These are phyloP conservation scores for Colletotrichum musicola DNA, from an alignment of 2,329 filamentous ascomycete species.

Conservation along the genomic window DNA sequence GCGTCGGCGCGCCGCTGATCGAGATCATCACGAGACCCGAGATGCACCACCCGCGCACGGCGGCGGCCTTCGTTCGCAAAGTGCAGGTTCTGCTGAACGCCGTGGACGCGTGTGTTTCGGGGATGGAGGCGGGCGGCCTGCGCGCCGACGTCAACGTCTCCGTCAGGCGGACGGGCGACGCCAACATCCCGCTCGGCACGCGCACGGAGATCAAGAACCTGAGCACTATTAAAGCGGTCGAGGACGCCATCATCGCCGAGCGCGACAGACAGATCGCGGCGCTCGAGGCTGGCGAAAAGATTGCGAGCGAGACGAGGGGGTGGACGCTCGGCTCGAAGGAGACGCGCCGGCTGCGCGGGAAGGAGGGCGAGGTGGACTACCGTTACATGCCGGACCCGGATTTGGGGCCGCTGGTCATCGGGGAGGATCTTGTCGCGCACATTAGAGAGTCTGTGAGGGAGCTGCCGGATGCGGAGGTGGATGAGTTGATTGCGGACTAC, in stretches of 20 bases:
- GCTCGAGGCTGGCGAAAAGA: conserved; percentile 78
- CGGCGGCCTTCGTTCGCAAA: conserved; percentile 89
- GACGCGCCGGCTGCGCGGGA: conserved; percentile 85
- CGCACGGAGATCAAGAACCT: conserved; percentile 98
- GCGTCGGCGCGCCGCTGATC: conserved; percentile 89
- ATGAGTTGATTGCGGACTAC: conserved; percentile 72
- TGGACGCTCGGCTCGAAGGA: conserved; percentile 89
- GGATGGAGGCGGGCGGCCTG: conserved; percentile 93
- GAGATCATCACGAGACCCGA: conserved; percentile 95
- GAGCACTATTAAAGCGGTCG: conserved; percentile 93
- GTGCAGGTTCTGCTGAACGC: conserved; percentile 83
- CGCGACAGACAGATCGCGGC: conserved; percentile 87
- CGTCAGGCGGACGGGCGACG: conserved; percentile 71
- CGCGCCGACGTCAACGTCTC: conserved; percentile 97
- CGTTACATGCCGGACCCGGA: conserved; percentile 99
- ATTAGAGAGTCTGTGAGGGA: conserved; percentile 74
- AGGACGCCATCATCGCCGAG: conserved; percentile 94
- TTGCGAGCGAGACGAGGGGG: conserved; percentile 90
- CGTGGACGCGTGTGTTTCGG: conserved; percentile 87
- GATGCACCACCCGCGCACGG: conserved; percentile 87
- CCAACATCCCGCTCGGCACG: conserved; percentile 72
- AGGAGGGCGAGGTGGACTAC: conserved; percentile 98
- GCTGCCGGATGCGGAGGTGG: conserved; percentile 78
- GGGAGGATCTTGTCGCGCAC: conserved; percentile 74
- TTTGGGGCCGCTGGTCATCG: conserved; percentile 82